Base-by-base conservation (phyloP, 176 grass and related monocot species). In the Raddia distichophylla region DNA sequence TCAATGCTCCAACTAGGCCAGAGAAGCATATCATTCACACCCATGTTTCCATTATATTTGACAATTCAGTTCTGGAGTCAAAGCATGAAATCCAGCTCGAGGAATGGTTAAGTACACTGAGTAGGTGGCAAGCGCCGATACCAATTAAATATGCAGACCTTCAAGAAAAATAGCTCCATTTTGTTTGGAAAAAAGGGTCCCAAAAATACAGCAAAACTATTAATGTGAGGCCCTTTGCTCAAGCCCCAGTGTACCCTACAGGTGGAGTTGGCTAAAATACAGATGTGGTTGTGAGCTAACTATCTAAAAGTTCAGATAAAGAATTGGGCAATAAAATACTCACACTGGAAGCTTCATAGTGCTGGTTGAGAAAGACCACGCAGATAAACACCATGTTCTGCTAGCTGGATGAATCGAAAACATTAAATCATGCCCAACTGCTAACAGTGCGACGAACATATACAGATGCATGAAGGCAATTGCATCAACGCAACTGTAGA, bases 361-460 rank as follows among this genome's bases (percentile, higher is more conserved):
- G 43, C 46, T 45, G 47, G 60, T 58, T 70, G 47, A 64, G 16
- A 74, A 53, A 74, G 6, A 61, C 52, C 18, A 44, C 19, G 72
- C 46, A 61, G 33, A 76, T 87, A 63, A 71, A 22, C 8, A 5
- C 17, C 4, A 1, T n/a, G 71, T 16, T 69, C 43, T 49, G 19
- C 48, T 69, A 85, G 77, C 64, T 89, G 87, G 82, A 85, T 9
- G 68, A 71, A 58, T 75, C 7, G 8, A 77, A 40, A 63, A 14
- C 48, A 77, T 89, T 89, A 77, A 89, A 73, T 82, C 42, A 71
- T 60, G 52, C 72, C 78, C 87, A 85, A 77, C 83, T 19, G 72
- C 71, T 77, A 72, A 85, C 83, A 81, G 11, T 71, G 64, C 17
- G 67, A 83, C 52, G 68, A 83, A 3, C 86, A 72, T 48, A 22